phyloP scores from a whole-genome alignment of 2,329 filamentous ascomycete genomes.

The Scopulariopsis brevicaulis region DNA sequence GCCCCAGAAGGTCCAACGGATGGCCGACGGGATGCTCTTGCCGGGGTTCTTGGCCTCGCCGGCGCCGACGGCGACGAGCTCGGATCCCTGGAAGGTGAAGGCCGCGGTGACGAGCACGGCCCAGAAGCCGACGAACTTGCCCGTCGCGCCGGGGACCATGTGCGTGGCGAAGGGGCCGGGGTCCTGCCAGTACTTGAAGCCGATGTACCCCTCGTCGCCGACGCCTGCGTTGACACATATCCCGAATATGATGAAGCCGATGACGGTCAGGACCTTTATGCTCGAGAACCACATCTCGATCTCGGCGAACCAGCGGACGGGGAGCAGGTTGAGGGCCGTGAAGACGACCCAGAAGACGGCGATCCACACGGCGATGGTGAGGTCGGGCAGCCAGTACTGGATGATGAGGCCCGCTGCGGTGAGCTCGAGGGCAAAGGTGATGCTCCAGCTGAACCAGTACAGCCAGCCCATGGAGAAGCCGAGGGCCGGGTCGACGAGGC shows the following conservation, averaged over 20 bases:
- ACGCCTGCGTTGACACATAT: conserved; percentile 66
- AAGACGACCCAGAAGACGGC: conserved; percentile 63
- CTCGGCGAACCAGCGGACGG: conserved; percentile 63
- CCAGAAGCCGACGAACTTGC: conserved; percentile 60
- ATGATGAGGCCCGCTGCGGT: conserved; percentile 64
- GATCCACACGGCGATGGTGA: conserved; percentile 63
- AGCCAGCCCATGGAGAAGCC: conserved; percentile 76
- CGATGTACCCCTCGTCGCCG: conserved; percentile 58
- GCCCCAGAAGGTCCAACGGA: conserved; percentile 64
- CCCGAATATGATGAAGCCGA: conserved; percentile 67
- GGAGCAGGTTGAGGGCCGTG: conserved; percentile 57
- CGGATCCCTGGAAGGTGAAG: conserved; percentile 63
- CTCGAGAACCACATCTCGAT: conserved; percentile 69
- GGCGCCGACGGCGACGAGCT: conserved; percentile 68
- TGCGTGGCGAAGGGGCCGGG: conserved; percentile 59
- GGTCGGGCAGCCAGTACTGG: conserved; percentile 54
- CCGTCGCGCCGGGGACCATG: conserved; percentile 38
- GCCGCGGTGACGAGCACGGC: conserved; percentile 55
- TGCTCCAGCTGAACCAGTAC: conserved; percentile 71
- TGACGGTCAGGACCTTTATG: conserved; percentile 65
- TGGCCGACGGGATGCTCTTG: conserved; percentile 61
- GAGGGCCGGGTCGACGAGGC: conserved; percentile 61
- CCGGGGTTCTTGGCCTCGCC: conserved; percentile 64
- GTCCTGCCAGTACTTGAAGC: conserved; percentile 59
- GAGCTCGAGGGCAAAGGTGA: conserved; percentile 63